Percentiles rank a stretch among this genome's conserved stretches.
Conservation (phyloP, 2,329 filamentous ascomycete species). For the Macrophomina pseudophaseolina region DNA sequence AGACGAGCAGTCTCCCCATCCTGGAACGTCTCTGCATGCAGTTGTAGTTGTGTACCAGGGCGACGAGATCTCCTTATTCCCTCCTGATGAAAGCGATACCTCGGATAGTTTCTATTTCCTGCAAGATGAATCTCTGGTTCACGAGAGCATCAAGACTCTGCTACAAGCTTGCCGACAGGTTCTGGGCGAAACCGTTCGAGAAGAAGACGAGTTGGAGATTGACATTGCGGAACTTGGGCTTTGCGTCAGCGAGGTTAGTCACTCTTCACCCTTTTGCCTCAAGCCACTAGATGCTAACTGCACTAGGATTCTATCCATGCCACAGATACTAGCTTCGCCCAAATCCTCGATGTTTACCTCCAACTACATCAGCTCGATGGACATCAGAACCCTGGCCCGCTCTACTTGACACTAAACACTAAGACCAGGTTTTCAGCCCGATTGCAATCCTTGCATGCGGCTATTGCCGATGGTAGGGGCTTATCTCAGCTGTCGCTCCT, state of each 20-base stretch:
- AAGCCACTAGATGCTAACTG: conserved; percentile 34
- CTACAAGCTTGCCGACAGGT: conserved; percentile 61
- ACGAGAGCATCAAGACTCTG: conserved; percentile 59
- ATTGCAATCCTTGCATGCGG: conserved; percentile 57
- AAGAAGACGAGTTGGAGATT: conserved; percentile 63
- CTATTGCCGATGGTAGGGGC: conserved; percentile 62
- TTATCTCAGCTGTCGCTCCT: conserved; percentile 53
- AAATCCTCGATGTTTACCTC: conserved; percentile 65
- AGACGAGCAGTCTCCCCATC: not conserved
- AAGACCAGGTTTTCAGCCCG: conserved; percentile 60
- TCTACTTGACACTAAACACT: conserved; percentile 63
- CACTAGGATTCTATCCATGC: conserved; percentile 56
- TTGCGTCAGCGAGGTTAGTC: conserved; percentile 62
- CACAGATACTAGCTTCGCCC: conserved; percentile 51
- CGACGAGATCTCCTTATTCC: conserved; percentile 63
- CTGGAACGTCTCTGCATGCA: conserved; percentile 20
- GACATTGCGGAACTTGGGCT: conserved; percentile 61
- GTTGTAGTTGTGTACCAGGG: conserved; percentile 58
- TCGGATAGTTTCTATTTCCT: conserved; percentile 63
- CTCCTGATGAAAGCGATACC: conserved; percentile 58
- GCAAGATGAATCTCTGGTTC: conserved; percentile 60
- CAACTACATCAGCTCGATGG: conserved; percentile 65
- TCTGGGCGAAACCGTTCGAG: conserved; percentile 59
- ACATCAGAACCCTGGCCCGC: conserved; percentile 55
- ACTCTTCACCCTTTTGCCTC: too few species aligned